These are phyloP conservation scores for Torulaspora globosa DNA, from an alignment of 1,139 yeast species.

Conservation along the genomic window DNA sequence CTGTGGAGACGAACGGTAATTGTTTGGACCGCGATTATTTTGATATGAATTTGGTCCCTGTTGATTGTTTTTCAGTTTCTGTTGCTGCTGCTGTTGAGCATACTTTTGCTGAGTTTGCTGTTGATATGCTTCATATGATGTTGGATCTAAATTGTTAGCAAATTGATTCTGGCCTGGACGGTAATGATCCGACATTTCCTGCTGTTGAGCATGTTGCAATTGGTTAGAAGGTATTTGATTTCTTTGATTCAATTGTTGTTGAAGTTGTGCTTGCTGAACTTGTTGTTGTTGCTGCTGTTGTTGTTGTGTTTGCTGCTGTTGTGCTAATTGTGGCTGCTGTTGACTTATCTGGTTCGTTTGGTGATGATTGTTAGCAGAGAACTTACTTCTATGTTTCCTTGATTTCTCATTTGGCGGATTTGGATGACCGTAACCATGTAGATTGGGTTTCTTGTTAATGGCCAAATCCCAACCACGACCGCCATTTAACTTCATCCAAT, in stretches of 20 bases:
- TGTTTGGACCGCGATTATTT: slow-evolving; percentile 16
- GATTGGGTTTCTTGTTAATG: slow-evolving; percentile 71
- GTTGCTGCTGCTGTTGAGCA: slow-evolving; percentile 32
- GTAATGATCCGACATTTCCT: slow-evolving; percentile 6
- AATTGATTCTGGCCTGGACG: slow-evolving; percentile 8
- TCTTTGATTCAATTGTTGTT: slow-evolving; percentile 6
- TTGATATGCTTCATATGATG: slow-evolving; percentile 39
- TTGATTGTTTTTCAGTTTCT: slow-evolving; percentile 20
- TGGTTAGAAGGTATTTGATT: slow-evolving; percentile 15
- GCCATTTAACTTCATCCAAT: slow-evolving; percentile 79
- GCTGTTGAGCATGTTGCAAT: slow-evolving; percentile 12
- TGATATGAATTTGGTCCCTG: slow-evolving; percentile 9
- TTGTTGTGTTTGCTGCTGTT: slow-evolving; percentile 19
- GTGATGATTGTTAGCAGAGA: slow-evolving; percentile 17
- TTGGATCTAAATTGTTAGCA: slow-evolving; percentile 33
- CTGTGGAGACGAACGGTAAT: slow-evolving; percentile 17
- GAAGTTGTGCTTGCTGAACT: slow-evolving; percentile 18
- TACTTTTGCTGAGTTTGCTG: slow-evolving; percentile 38
- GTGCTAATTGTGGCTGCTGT: slow-evolving; percentile 26
- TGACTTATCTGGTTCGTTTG: slow-evolving; percentile 21
- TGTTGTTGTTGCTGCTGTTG: slow-evolving; percentile 22
- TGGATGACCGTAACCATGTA: slow-evolving; percentile 79
- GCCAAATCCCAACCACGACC: slow-evolving; percentile 83
- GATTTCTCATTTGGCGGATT: slow-evolving; percentile 48
- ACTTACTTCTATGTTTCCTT: slow-evolving; percentile 39